Base-by-base conservation (phyloP, 1,139 yeast genomes). In the Zygoascus meyerae region DNA sequence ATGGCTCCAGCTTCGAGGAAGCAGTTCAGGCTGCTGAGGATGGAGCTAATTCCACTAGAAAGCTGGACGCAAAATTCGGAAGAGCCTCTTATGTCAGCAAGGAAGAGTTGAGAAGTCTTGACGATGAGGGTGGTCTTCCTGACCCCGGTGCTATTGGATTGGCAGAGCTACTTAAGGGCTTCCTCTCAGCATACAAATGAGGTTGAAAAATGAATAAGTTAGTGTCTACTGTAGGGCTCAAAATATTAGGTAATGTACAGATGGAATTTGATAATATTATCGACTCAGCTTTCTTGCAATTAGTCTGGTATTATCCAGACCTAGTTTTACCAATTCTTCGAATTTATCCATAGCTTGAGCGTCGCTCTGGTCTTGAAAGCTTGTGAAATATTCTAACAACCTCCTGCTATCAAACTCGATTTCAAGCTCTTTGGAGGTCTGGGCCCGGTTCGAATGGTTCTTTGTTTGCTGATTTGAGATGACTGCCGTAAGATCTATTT, bases 61-160 rank as follows among this genome's bases (percentile, higher is more conserved):
- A 78, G 37, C 70, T 86, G 53, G 82, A 78, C 54, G 97, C 97
- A 38, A 83, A 84, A 57, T 87, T 90, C 56, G 97, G 97, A 35
- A 78, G 97, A 62, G 95, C 97, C 11, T 84, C 95, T 7, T 90
- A 90, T 61, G 97, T 90, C 12, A 73, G 74, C 50, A 78, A 78
- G 52, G 81, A 77, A 18, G 85, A 79, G 49, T 64, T 73, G 49
- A 63, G 62, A 42, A 66, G 65, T 41, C 70, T 70, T 45, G 63
- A 64, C 29, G 59, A 55, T 40, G 70, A 64, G 47, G 64, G 67
- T 36, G 78, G 77, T 12, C 74, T 89, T 35, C 95, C 96, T 1
- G 97, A 90, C 60, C 97, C 97, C 2, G 97, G 97, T 56, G 97
- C 97, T 1, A 55, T 67, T 41, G 73, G 72, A 2, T 53, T 69